These are phyloP conservation scores for Juncus inflexus DNA, from an alignment of 176 grass and related monocot genomes.

Conservation along the genomic window DNA sequence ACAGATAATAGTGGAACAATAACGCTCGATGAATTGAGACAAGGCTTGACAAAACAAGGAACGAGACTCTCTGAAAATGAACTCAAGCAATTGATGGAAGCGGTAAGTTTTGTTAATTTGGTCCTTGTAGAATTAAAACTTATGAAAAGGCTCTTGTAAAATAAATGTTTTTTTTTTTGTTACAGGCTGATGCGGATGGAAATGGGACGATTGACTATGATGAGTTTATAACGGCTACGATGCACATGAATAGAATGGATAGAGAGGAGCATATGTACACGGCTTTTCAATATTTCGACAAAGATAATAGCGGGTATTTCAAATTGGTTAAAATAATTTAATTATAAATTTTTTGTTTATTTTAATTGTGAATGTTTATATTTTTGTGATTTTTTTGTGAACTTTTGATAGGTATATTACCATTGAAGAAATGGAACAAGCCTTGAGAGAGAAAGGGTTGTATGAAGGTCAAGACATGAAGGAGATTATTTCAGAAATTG, in stretches of 20 bases:
- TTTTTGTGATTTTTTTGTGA: not conserved
- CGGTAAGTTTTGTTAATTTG: conserved; percentile 31
- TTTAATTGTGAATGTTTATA: not conserved
- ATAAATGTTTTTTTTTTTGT: not conserved
- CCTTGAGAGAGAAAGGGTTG: conserved; percentile 67
- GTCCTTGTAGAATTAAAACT: not conserved
- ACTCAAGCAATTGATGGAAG: conserved; percentile 78
- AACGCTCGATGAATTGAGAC: conserved; percentile 62
- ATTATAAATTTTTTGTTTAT: not conserved
- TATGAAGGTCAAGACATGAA: conserved; percentile 73
- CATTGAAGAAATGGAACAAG: conserved; percentile 84
- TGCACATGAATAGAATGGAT: conserved; percentile 92
- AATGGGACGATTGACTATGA: conserved; percentile 80
- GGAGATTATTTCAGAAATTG: conserved; percentile 72
- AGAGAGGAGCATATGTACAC: conserved; percentile 78
- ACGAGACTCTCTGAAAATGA: conserved; percentile 67
- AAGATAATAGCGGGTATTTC: conserved; percentile 72
- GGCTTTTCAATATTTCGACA: conserved; percentile 87
- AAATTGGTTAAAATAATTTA: not conserved
- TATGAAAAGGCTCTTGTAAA: not conserved
- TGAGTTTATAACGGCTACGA: conserved; percentile 84
- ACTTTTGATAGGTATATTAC: conserved; percentile 50
- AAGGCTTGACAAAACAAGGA: conserved; percentile 63
- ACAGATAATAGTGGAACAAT: conserved; percentile 78
- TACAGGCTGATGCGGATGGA: conserved; percentile 73